A percentile compares a stretch with the other conserved stretches of the same genome.
These are phyloP conservation scores for Pseudevernia furfuracea DNA, from an alignment of 495 filamentous ascomycete species.

Conservation along the genomic window DNA sequence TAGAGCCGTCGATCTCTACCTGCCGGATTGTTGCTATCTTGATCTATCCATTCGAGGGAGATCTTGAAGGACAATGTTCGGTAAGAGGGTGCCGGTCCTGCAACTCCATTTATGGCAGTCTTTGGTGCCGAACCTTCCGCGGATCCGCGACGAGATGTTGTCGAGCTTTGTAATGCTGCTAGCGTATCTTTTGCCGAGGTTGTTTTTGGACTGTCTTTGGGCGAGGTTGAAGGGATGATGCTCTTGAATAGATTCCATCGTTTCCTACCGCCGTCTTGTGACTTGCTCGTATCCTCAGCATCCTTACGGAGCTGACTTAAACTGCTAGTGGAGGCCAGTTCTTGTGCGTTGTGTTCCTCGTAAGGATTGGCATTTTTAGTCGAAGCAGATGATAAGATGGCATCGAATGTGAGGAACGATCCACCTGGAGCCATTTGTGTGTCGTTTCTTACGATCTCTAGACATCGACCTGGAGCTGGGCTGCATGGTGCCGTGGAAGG, in stretches of 20 bases:
- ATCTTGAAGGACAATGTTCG: conserved; percentile 68
- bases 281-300: conserved; percentile 6
- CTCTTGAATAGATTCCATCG: conserved; percentile 64
- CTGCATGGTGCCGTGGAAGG: conserved; percentile 76
- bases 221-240: conserved; percentile 42
- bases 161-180: neutral
- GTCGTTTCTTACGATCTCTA: conserved; percentile 89
- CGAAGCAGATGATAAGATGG: conserved; percentile 42
- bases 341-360: conserved; percentile 35
- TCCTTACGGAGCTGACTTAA: conserved; percentile 21
- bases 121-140: conserved; percentile 4
- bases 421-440: conserved; percentile 48
- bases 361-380: conserved; percentile 36
- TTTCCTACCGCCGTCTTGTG: conserved; percentile 42
- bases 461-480: conserved; percentile 82
- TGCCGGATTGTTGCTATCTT: conserved; percentile 41
- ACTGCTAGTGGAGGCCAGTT: conserved; percentile 26
- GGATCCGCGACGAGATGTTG: neutral
- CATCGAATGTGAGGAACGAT: conserved; percentile 60
- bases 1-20: conserved; percentile 54
- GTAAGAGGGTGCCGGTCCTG: conserved; percentile 33
- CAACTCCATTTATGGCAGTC: conserved; percentile 2
- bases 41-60: conserved; percentile 66
- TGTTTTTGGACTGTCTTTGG: conserved; percentile 22
- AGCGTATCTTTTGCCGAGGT: neutral